These are phyloP conservation scores for Ogataea degrootiae DNA, from an alignment of 805 yeast species.

Conservation along the genomic window DNA sequence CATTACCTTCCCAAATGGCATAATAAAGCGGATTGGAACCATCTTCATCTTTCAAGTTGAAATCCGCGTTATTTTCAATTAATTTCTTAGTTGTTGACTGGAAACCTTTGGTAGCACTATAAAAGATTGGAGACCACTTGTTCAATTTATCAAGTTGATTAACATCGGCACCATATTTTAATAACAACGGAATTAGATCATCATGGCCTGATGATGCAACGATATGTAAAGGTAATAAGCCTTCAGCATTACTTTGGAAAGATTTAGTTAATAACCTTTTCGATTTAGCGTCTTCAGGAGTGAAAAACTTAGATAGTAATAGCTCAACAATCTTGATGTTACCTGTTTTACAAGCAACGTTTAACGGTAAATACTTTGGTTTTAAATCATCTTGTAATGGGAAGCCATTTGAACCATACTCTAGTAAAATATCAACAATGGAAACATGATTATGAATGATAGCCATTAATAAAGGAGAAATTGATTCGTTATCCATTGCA, in stretches of 20 bases:
- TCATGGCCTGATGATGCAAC: slow-evolving; percentile 81
- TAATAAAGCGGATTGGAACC: slow-evolving; percentile 78
- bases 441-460: slow-evolving; percentile 62
- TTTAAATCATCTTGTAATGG: slow-evolving; percentile 44
- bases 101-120: slow-evolving; percentile 85
- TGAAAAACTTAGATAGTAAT: slow-evolving; percentile 38
- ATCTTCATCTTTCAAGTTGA: slow-evolving; percentile 68
- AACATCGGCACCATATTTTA: slow-evolving; percentile 69
- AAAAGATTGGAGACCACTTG: slow-evolving; percentile 91
- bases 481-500: slow-evolving; percentile 63
- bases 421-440: slow-evolving; percentile 45
- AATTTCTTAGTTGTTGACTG: slow-evolving; percentile 63
- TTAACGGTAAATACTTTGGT: slow-evolving; percentile 70
- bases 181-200: slow-evolving; percentile 60
- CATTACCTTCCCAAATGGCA: slow-evolving; percentile 93
- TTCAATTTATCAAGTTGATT: slow-evolving; percentile 80
- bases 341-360: slow-evolving; percentile 85
- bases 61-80: slow-evolving; percentile 68
- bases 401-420: slow-evolving; percentile 45
- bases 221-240: slow-evolving; percentile 82
- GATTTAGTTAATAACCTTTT: slow-evolving; percentile 30
- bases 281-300: slow-evolving; percentile 25
- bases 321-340: slow-evolving; percentile 64
- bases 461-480: slow-evolving; percentile 79
- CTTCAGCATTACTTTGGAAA: slow-evolving; percentile 76